Base-by-base conservation (phyloP, 2,329 filamentous ascomycete species). In the Xylaria sp. region DNA sequence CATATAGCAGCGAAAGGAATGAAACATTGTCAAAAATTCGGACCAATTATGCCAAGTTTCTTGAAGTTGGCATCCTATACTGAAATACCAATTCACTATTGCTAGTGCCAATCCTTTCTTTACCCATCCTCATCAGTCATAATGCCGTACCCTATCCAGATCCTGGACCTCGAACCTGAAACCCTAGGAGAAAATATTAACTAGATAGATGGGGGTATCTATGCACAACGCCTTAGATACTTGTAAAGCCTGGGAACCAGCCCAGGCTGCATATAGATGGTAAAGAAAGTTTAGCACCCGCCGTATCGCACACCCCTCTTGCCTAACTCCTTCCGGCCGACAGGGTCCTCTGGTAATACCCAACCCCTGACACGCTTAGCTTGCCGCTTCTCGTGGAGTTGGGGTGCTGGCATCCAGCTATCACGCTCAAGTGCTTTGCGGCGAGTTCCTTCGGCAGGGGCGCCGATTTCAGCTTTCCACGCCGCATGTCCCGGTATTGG, bases 401-500 rank as follows among this genome's bases (percentile, higher is more conserved):
- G 91, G 53, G 87, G 87, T 79, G 82, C 87, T 9, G 91, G 90
- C 78, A 94, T 92, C 91, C 91, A 93, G 21, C 79, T 78, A 76
- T 94, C 91, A 43, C 89, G 82, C n/a, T 87, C 80, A 25, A 89
- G 78, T 55, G 87, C 87, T 80, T 91, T 91, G 72, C 89, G 83
- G 38, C 91, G 79, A 1, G 89, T 91, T 38, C 89, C 84, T 68
- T 92, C 90, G 11, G 89, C 89, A 0, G 91, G 90, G 0, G 89
- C 89, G 0, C 91, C 91, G 67, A 93, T 90, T 69, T 92, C 89
- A 63, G 87, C 81, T 71, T 82, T 84, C 89, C 88, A 94, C 65
- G 82, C 72, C 67, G 83, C 78, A 57, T 91, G 87, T 17, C 85
- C 85, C 2, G 82, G 82, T 4, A 84, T 78, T 1, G 83, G 80